Evolutionary conservation across 495 filamentous ascomycete species (phyloP).

Genomic region (Elasticomyces elasticus): DNA sequence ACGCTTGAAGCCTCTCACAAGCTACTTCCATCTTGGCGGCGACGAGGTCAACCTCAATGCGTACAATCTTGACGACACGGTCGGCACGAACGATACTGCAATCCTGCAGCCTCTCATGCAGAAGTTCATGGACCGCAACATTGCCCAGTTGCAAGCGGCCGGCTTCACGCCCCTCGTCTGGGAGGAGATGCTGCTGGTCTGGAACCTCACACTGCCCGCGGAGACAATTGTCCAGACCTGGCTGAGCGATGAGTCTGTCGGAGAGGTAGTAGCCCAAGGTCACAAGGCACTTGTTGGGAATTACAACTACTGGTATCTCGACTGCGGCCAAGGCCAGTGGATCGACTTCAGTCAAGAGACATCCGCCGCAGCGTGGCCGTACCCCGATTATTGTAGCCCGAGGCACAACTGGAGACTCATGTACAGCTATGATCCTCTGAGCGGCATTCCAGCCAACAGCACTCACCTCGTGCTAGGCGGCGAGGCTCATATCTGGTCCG

Average conservation of each 20-base stretch:
- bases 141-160: slow-evolving; percentile 44
- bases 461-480: slow-evolving; percentile 62
- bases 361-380: slow-evolving; percentile 48
- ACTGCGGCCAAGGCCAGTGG: slow-evolving; percentile 54
- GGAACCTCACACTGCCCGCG: slow-evolving; percentile 57
- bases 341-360: slow-evolving; percentile 48
- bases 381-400: slow-evolving; percentile 65
- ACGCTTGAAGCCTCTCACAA: slow-evolving; percentile 50
- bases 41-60: slow-evolving; percentile 71
- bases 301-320: slow-evolving; percentile 55
- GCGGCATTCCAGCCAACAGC: slow-evolving; percentile 45
- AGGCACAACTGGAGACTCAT: slow-evolving; percentile 66
- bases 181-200: slow-evolving; percentile 71
- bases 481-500: slow-evolving; percentile 67
- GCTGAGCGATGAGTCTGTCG: slow-evolving; percentile 48
- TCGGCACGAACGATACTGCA: slow-evolving; percentile 48
- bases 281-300: slow-evolving; percentile 61
- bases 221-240: slow-evolving; percentile 66
- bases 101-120: slow-evolving; percentile 64
- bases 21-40: slow-evolving; percentile 74
- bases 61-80: slow-evolving; percentile 59
- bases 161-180: slow-evolving; percentile 63
- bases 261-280: slow-evolving; percentile 46
- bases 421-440: slow-evolving; percentile 64
- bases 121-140: slow-evolving; percentile 56